Percentiles rank a stretch among this genome's conserved stretches.
Conservation (phyloP, 352 stramenopile genomes). For the Halophytophthora polymorphica region DNA sequence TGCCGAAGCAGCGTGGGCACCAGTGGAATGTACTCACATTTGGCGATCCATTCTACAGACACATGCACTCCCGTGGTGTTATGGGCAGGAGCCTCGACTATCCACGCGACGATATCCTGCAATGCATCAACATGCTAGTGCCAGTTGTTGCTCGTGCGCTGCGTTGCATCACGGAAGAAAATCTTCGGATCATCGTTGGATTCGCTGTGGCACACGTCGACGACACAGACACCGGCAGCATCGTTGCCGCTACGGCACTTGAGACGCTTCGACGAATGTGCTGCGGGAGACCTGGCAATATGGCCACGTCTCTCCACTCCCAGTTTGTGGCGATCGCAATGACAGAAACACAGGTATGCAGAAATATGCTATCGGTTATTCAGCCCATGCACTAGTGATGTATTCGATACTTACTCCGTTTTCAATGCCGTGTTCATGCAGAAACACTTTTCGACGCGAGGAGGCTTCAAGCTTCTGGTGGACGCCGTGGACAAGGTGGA, state of each 20-base stretch:
- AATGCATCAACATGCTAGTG: conserved; percentile 5
- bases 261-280: conserved; percentile 4
- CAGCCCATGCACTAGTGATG: too few species aligned
- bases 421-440: neutral
- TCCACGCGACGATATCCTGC: conserved; percentile 7
- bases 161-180: conserved; percentile 13
- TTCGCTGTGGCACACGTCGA: neutral
- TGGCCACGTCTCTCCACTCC: neutral
- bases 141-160: conserved; percentile 4
- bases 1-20: neutral
- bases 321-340: conserved; percentile 5
- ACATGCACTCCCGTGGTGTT: neutral
- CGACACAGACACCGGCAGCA: neutral
- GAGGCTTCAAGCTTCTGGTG: conserved; percentile 9
- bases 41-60: conserved; percentile 7
- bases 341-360: conserved; percentile 16
- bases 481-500: neutral
- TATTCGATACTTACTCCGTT: neutral
- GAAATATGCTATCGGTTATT: neutral
- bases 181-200: conserved; percentile 10
- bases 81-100: neutral
- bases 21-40: conserved; percentile 7
- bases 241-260: conserved; percentile 1
- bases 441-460: conserved; percentile 8
- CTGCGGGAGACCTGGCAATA: conserved; percentile 11